Conservation (phyloP, 441 rosid genomes). For the California macrophylla region DNA sequence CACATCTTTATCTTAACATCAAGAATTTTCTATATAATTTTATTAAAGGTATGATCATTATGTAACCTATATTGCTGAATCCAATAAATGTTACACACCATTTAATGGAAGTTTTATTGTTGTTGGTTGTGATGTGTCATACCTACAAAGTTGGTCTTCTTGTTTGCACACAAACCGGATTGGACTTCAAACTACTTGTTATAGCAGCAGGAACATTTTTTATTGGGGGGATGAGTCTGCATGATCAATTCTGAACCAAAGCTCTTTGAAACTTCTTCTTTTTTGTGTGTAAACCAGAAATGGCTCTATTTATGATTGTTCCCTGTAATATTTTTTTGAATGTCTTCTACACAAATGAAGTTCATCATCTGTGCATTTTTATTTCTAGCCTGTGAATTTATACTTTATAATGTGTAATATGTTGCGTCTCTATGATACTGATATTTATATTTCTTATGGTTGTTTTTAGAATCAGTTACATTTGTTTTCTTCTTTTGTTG, state of each 20-base stretch:
- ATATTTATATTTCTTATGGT: background rate
- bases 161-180: background rate
- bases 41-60: background rate
- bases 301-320: background rate
- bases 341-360: background rate
- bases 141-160: background rate
- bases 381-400: background rate
- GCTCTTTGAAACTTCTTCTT: background rate
- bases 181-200: background rate
- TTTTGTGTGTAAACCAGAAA: background rate
- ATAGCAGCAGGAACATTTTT: background rate
- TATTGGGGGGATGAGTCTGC: background rate
- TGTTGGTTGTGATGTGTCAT: background rate
- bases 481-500: conserved; percentile 22
- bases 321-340: background rate
- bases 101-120: background rate
- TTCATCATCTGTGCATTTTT: background rate
- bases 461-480: conserved; percentile 7
- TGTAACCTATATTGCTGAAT: background rate
- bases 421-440: background rate
- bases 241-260: background rate
- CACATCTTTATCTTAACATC: background rate
- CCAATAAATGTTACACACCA: background rate
- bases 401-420: background rate
- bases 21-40: background rate